Evolutionary conservation across 1,139 yeast genomes (phyloP).

Genomic region (Pichia sp.): DNA sequence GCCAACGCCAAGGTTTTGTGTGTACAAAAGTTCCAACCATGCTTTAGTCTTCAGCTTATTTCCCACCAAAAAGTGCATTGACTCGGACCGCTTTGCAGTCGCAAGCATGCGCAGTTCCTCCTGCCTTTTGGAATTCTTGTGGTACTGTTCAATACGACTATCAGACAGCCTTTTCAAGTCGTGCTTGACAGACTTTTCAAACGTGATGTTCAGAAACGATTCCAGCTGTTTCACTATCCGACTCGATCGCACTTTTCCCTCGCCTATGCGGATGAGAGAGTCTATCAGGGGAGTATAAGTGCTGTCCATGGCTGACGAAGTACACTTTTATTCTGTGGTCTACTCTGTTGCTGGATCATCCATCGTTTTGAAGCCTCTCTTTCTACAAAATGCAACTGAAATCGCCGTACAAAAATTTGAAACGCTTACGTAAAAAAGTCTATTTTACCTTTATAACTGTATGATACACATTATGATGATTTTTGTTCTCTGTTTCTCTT

Average conservation of each 20-base stretch:
- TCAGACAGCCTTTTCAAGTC: not conserved
- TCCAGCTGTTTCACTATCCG: constrained; percentile 5
- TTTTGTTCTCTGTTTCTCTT: constrained; percentile 52
- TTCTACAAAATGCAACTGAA: not conserved
- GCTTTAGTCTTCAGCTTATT: not conserved
- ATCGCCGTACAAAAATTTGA: not conserved
- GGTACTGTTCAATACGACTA: not conserved
- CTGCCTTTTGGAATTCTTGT: not conserved
- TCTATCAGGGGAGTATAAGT: constrained; percentile 3
- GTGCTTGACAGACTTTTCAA: constrained; percentile 1
- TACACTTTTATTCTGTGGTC: too few species aligned
- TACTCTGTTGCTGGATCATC: too few species aligned
- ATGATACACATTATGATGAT: not conserved
- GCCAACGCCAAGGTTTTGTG: not conserved
- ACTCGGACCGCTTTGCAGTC: not conserved
- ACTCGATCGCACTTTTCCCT: not conserved
- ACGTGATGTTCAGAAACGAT: not conserved
- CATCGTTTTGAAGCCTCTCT: too few species aligned
- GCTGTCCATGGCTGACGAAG: too few species aligned
- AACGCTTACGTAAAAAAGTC: not conserved
- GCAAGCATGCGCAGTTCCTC: not conserved
- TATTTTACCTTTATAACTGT: too few species aligned
- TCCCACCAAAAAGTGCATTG: not conserved
- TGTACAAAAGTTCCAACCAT: constrained; percentile 6
- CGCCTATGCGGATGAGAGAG: not conserved